These are phyloP conservation scores for Microdochium paspali DNA, from an alignment of 2,329 filamentous ascomycete genomes.

Conservation along the genomic window DNA sequence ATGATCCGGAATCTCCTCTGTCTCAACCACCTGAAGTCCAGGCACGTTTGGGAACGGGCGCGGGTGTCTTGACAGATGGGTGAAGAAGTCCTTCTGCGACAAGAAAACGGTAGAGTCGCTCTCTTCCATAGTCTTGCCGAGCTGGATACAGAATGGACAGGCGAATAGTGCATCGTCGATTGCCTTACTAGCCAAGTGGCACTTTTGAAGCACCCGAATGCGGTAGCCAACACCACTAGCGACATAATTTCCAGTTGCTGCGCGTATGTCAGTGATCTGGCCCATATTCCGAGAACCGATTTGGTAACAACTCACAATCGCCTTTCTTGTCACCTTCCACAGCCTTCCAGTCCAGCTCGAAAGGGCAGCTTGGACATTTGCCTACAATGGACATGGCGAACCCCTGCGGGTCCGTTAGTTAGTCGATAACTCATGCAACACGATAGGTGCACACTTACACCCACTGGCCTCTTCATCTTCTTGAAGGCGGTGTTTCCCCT, in stretches of 20 bases:
- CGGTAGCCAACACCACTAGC: slow-evolving; percentile 38
- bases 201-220: slow-evolving; percentile 46
- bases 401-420: slow-evolving; percentile 22
- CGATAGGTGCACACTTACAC: slow-evolving; percentile 14
- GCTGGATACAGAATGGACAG: slow-evolving; percentile 43
- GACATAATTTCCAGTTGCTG: slow-evolving; percentile 37
- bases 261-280: background rate
- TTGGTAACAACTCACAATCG: slow-evolving; percentile 28
- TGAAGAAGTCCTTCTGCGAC: slow-evolving; percentile 39
- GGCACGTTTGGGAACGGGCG: slow-evolving; percentile 39
- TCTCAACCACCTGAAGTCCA: slow-evolving; percentile 39
- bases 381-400: slow-evolving; percentile 34
- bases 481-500: slow-evolving; percentile 39
- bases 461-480: slow-evolving; percentile 38
- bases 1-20: slow-evolving; percentile 25
- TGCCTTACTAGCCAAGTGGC: slow-evolving; percentile 37
- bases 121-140: slow-evolving; percentile 38
- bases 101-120: slow-evolving; percentile 50
- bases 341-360: slow-evolving; percentile 41
- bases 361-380: slow-evolving; percentile 42
- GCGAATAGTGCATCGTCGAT: slow-evolving; percentile 44
- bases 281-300: background rate
- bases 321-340: slow-evolving; percentile 43
- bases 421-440: background rate
- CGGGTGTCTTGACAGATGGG: slow-evolving; percentile 42